phyloP scores from a whole-genome alignment of 768 basidiomycete species.

The Boletales sp. region DNA sequence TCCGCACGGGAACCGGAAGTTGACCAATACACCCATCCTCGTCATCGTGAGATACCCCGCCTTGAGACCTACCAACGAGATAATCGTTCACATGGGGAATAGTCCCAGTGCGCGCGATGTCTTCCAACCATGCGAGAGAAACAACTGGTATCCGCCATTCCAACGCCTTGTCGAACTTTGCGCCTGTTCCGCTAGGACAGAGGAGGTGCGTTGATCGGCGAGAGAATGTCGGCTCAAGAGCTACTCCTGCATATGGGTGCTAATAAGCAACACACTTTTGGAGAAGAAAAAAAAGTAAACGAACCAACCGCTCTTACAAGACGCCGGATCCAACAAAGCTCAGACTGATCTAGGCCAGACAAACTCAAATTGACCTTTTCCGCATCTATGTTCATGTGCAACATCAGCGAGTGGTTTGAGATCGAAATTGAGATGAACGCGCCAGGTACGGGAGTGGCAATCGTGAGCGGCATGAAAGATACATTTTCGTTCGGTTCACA shows the following conservation, averaged over 20 bases:
- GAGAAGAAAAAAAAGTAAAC: not conserved
- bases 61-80: slow-evolving; percentile 28
- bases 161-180: slow-evolving; percentile 73
- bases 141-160: slow-evolving; percentile 82
- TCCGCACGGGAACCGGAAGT: not conserved
- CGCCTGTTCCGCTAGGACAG: slow-evolving; percentile 65
- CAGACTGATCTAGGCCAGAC: slow-evolving; percentile 72
- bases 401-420: not conserved
- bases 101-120: slow-evolving; percentile 50
- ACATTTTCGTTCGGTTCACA: slow-evolving; percentile 65
- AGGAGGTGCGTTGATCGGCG: slow-evolving; percentile 75
- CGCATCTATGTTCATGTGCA: slow-evolving; percentile 39
- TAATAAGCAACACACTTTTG: not conserved
- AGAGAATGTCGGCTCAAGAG: slow-evolving; percentile 54
- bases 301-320: slow-evolving; percentile 20
- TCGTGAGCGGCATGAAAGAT: slow-evolving; percentile 63
- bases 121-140: slow-evolving; percentile 63
- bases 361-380: slow-evolving; percentile 58
- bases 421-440: not conserved
- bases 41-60: slow-evolving; percentile 38
- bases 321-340: slow-evolving; percentile 56
- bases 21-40: slow-evolving; percentile 20
- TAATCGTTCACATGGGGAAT: slow-evolving; percentile 39
- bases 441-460: slow-evolving; percentile 60
- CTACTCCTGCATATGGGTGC: slow-evolving; percentile 43